These are phyloP conservation scores for Pseudozyma sp. DNA, from an alignment of 1,284 basidiomycete species.

Conservation along the genomic window DNA sequence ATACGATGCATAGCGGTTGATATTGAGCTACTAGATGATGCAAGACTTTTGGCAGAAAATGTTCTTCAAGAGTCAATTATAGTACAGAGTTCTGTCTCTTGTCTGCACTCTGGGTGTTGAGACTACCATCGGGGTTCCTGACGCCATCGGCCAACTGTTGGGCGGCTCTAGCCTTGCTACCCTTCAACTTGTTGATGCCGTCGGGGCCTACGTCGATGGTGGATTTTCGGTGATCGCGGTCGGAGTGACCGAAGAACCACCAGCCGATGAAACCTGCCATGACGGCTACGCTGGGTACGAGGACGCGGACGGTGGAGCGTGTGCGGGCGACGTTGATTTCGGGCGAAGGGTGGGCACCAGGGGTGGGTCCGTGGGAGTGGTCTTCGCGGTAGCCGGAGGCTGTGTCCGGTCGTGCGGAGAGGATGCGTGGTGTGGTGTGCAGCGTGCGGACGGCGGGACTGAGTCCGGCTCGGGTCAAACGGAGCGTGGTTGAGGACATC, in stretches of 20 bases:
- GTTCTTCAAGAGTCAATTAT: too few relatives aligned
- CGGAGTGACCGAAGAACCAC: constrained; percentile 53
- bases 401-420: constrained; percentile 44
- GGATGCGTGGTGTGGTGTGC: constrained; percentile 16
- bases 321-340: constrained; percentile 45
- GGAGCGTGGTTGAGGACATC: constrained; percentile 16
- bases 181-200: constrained; percentile 45
- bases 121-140: constrained; percentile 29
- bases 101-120: background rate
- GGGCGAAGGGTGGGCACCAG: constrained; percentile 38
- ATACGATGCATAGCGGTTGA: too few relatives aligned
- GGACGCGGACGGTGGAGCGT: constrained; percentile 40
- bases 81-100: background rate
- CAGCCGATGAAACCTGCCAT: constrained; percentile 49
- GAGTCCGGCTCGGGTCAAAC: constrained; percentile 17
- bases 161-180: constrained; percentile 38
- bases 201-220: constrained; percentile 43
- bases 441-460: constrained; percentile 2
- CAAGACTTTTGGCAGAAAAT: too few relatives aligned
- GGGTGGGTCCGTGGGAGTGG: constrained; percentile 32
- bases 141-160: constrained; percentile 37
- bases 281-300: constrained; percentile 40
- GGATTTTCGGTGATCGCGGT: constrained; percentile 35
- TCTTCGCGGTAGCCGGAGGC: constrained; percentile 34
- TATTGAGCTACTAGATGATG: too few relatives aligned